Conservation (phyloP, 108 stramenopile species). For the Cylindrotheca closterium region DNA sequence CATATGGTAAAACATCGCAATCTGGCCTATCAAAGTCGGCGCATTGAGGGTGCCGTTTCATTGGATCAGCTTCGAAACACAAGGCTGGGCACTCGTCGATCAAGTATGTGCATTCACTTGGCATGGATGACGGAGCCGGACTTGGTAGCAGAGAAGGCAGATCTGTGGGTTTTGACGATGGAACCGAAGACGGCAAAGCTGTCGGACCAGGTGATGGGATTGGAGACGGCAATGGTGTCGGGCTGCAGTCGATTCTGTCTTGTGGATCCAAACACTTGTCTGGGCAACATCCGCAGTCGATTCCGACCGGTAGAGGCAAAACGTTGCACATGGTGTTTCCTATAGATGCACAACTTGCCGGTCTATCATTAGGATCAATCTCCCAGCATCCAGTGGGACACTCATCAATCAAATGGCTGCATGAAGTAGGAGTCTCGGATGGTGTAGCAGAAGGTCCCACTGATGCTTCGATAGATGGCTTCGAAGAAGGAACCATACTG, state of each 20-base stretch:
- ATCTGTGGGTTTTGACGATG: not conserved
- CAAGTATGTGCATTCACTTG: not conserved
- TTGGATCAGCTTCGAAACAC: not conserved
- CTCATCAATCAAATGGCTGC: too few species aligned
- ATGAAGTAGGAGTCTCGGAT: too few species aligned
- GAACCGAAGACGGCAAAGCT: not conserved
- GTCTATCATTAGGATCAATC: too few species aligned
- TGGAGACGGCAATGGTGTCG: too few species aligned
- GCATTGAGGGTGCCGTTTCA: not conserved
- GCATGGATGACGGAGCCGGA: not conserved
- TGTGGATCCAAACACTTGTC: too few species aligned
- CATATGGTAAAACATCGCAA: not conserved
- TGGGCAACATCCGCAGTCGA: too few species aligned
- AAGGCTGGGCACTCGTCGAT: not conserved
- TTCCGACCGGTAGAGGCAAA: too few species aligned
- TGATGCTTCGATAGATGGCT: not conserved
- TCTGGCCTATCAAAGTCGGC: not conserved
- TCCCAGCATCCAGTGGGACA: too few species aligned
- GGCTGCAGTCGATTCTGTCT: too few species aligned
- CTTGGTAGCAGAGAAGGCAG: not conserved
- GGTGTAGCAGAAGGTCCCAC: not conserved
- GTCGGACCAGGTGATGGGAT: not conserved
- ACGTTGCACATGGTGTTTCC: too few species aligned
- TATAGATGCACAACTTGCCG: too few species aligned
- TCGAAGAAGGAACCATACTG: too few species aligned